These are phyloP conservation scores for Curvularia verruculosa DNA, from an alignment of 2,329 filamentous ascomycete species.

Conservation along the genomic window DNA sequence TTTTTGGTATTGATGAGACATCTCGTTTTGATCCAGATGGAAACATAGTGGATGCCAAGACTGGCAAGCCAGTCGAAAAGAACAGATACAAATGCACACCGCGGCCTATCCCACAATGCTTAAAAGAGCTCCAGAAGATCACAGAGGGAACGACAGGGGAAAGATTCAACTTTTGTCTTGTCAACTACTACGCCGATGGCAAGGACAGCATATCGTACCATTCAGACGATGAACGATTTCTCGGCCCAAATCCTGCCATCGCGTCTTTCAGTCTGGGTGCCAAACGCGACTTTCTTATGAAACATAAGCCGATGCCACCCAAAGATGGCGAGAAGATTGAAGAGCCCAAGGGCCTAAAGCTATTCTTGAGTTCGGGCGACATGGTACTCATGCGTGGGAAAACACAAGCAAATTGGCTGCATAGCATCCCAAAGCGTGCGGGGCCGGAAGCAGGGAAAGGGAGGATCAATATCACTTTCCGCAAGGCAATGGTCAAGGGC, in stretches of 20 bases:
- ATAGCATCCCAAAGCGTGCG: slow-evolving; percentile 77
- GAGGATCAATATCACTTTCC: slow-evolving; percentile 77
- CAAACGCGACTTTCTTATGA: slow-evolving; percentile 76
- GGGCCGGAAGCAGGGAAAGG: slow-evolving; percentile 67
- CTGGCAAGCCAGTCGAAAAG: slow-evolving; percentile 48
- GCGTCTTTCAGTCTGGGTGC: slow-evolving; percentile 77
- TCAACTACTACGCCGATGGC: slow-evolving; percentile 83
- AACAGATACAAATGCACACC: slow-evolving; percentile 66
- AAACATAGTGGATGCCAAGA: slow-evolving; percentile 51
- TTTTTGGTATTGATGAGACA: slow-evolving; percentile 68
- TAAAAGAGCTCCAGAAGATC: slow-evolving; percentile 66
- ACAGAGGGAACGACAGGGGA: slow-evolving; percentile 71
- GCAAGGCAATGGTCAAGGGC: slow-evolving; percentile 70
- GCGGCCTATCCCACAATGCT: slow-evolving; percentile 72
- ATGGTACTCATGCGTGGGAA: slow-evolving; percentile 79
- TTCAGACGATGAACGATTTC: slow-evolving; percentile 79
- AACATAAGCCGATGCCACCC: slow-evolving; percentile 68
- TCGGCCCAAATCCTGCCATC: slow-evolving; percentile 72
- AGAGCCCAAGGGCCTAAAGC: slow-evolving; percentile 55
- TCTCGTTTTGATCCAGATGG: slow-evolving; percentile 59
- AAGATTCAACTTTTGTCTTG: slow-evolving; percentile 77
- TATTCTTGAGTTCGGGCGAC: slow-evolving; percentile 69
- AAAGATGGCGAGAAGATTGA: slow-evolving; percentile 39
- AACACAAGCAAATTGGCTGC: slow-evolving; percentile 76
- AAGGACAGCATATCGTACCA: slow-evolving; percentile 80